Percentiles rank a stretch among this genome's conserved stretches.
phyloP scores from a whole-genome alignment of 345 rosid species.

The Populus tremula region DNA sequence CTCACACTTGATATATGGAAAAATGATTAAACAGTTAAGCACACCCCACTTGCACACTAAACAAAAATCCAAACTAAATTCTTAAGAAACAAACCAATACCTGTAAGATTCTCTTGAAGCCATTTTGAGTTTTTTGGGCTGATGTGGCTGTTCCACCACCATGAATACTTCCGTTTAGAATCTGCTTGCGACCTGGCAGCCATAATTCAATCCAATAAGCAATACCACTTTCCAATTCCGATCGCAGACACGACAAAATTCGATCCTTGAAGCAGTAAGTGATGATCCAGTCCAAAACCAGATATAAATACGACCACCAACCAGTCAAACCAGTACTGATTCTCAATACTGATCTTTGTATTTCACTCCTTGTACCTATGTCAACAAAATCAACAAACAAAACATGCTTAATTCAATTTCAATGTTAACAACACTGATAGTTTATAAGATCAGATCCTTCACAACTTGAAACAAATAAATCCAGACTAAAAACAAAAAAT shows the following conservation, averaged over 20 bases:
- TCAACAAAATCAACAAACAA: conserved; percentile 14
- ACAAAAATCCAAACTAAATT: neutral
- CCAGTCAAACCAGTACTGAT: conserved; percentile 9
- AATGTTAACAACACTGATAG: neutral
- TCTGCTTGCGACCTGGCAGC: conserved; percentile 38
- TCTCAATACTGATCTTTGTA: conserved; percentile 3
- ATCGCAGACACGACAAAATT: neutral
- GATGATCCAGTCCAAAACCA: conserved; percentile 5
- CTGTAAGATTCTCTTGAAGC: conserved; percentile 95
- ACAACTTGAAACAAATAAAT: conserved; percentile 12
- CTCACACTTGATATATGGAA: neutral
- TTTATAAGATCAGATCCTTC: conserved; percentile 18
- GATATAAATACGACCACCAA: conserved; percentile 3
- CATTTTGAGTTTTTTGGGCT: conserved; percentile 95
- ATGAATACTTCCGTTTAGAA: conserved; percentile 69
- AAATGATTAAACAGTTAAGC: neutral
- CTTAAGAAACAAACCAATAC: conserved; percentile 31
- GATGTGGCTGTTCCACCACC: conserved; percentile 99
- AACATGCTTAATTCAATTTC: conserved; percentile 11
- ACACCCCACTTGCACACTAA: neutral
- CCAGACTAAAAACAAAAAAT: neutral
- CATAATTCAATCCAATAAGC: conserved; percentile 41
- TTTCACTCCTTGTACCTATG: conserved; percentile 15
- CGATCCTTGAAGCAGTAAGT: conserved; percentile 1
- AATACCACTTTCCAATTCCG: conserved; percentile 16